phyloP scores from a whole-genome alignment of 352 stramenopile genomes.

The Pythium apleroticum region DNA sequence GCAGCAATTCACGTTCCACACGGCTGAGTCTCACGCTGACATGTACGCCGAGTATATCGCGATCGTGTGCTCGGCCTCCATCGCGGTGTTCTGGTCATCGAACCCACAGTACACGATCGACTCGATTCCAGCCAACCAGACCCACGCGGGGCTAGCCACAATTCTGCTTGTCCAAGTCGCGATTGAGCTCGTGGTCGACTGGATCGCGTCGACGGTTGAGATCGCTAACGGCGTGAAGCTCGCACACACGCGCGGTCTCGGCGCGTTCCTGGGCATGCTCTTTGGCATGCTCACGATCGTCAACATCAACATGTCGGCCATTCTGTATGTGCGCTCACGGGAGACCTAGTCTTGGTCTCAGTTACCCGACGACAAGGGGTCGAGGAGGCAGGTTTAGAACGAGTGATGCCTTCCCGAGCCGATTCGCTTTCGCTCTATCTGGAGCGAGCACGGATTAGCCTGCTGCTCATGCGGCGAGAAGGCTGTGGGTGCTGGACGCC shows the following conservation, averaged over 20 bases:
- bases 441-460: no score
- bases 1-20: constrained; percentile 13
- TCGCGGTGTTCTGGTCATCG: constrained; percentile 35
- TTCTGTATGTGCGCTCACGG: constrained; percentile 6
- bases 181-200: constrained; percentile 12
- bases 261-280: constrained; percentile 8
- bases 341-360: not conserved
- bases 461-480: no score
- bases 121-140: not conserved
- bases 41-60: constrained; percentile 54
- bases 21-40: constrained; percentile 25
- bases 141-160: not conserved
- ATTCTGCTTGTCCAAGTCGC: not conserved
- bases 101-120: constrained; percentile 28
- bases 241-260: not conserved
- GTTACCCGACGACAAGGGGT: no score
- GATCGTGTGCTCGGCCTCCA: constrained; percentile 38
- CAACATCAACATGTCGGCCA: constrained; percentile 19
- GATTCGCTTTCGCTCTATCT: no score
- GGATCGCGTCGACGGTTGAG: not conserved
- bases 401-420: no score
- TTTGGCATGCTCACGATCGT: constrained; percentile 13
- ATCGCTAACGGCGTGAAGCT: not conserved
- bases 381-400: no score
- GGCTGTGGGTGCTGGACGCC: no score